A percentile compares a stretch with the other conserved stretches of the same genome.
Conservation (phyloP, 805 yeast genomes). For the Candida nitratophila region DNA sequence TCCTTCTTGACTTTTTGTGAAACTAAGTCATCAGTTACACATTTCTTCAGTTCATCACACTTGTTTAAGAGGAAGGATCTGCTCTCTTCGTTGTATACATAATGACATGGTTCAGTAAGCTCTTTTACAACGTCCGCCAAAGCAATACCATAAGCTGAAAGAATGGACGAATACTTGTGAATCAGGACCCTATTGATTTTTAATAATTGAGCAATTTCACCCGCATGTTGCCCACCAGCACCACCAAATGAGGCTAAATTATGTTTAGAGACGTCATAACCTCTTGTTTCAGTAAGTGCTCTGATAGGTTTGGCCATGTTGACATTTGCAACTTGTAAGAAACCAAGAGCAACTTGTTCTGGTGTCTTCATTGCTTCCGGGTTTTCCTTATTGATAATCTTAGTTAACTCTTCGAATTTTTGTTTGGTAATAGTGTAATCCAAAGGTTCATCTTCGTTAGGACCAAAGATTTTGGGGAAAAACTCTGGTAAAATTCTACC, state of each 20-base stretch:
- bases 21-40: slow-evolving; percentile 18
- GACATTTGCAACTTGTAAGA: slow-evolving; percentile 26
- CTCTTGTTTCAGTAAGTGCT: slow-evolving; percentile 27
- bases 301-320: slow-evolving; percentile 30
- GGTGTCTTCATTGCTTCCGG: slow-evolving; percentile 14
- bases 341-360: slow-evolving; percentile 27
- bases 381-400: slow-evolving; percentile 21
- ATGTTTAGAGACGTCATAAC: slow-evolving; percentile 26
- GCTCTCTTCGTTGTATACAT: slow-evolving; percentile 7
- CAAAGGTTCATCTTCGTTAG: slow-evolving; percentile 21
- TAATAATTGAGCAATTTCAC: slow-evolving; percentile 22
- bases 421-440: slow-evolving; percentile 16
- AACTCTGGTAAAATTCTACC: slow-evolving; percentile 24
- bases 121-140: slow-evolving; percentile 29
- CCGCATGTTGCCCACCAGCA: slow-evolving; percentile 30
- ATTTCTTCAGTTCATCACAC: slow-evolving; percentile 10
- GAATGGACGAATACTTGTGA: slow-evolving; percentile 27
- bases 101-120: slow-evolving; percentile 21
- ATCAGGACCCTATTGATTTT: slow-evolving; percentile 24
- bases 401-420: slow-evolving; percentile 22
- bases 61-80: slow-evolving; percentile 2
- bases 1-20: slow-evolving; percentile 17
- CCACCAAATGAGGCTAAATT: slow-evolving; percentile 30
- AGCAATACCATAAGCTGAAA: slow-evolving; percentile 32
- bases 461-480: slow-evolving; percentile 27